Evolutionary conservation across 1,284 basidiomycete species (phyloP).

Genomic region (Cronartium quercuum): DNA sequence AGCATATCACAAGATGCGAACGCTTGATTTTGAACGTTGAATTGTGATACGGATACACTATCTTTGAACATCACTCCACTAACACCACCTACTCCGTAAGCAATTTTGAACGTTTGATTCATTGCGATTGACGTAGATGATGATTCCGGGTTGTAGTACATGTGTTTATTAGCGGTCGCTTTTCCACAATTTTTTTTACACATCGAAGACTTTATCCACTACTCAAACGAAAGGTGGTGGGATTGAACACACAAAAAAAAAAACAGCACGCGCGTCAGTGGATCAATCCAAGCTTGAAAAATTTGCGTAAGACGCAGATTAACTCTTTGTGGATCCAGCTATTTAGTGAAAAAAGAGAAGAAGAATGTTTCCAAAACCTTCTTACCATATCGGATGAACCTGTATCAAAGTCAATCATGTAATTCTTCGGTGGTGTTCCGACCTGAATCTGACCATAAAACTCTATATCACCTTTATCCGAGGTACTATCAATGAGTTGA

Average conservation of each 20-base stretch:
- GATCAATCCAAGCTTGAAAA: background rate
- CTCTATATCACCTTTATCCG: slow-evolving; percentile 41
- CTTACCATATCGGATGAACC: slow-evolving; percentile 37
- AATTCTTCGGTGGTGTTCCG: slow-evolving; percentile 41
- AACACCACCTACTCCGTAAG: slow-evolving; percentile 37
- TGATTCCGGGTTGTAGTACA: slow-evolving; percentile 19
- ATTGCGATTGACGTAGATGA: slow-evolving; percentile 27
- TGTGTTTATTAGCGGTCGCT: slow-evolving; percentile 4
- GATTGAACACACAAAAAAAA: background rate
- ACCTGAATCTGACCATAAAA: slow-evolving; percentile 42
- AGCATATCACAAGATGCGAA: slow-evolving; percentile 33
- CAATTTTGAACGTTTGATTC: slow-evolving; percentile 22
- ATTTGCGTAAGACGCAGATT: background rate
- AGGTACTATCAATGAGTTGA: slow-evolving; percentile 13
- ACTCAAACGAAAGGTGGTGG: too few species aligned
- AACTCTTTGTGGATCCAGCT: background rate
- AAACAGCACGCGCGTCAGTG: background rate
- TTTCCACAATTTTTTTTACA: slow-evolving; percentile 36
- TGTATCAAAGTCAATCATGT: slow-evolving; percentile 43
- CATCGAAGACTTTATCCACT: slow-evolving; percentile 33
- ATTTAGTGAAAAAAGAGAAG: too few species aligned
- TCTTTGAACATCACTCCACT: slow-evolving; percentile 29
- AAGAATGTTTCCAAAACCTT: too few species aligned
- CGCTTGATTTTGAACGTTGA: slow-evolving; percentile 17
- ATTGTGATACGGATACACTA: slow-evolving; percentile 18